Percentiles rank a stretch among this genome's conserved stretches.
Conservation (phyloP, 441 rosid genomes). For the Rhodomyrtus psidioides region DNA sequence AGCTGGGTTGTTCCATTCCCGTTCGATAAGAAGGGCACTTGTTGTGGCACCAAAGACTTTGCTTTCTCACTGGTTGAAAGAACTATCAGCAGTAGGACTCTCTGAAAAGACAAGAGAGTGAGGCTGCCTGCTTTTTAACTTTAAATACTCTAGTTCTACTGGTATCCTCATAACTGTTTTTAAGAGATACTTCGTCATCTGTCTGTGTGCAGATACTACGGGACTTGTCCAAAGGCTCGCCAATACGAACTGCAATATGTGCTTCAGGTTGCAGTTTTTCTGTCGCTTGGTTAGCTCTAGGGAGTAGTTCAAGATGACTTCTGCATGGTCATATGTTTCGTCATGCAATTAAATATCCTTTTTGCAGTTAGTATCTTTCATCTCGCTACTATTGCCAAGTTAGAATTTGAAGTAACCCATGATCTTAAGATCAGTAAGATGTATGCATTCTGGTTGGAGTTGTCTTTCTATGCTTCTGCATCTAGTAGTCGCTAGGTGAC, state of each 20-base stretch:
- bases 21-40: constrained; percentile 69
- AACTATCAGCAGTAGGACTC: constrained; percentile 77
- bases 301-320: background rate
- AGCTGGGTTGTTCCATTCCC: constrained; percentile 81
- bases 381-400: background rate
- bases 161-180: background rate
- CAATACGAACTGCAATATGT: constrained; percentile 81
- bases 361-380: background rate
- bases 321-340: background rate
- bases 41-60: constrained; percentile 92
- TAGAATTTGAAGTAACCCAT: background rate
- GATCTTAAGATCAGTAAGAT: background rate
- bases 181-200: background rate
- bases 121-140: constrained; percentile 14
- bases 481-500: background rate
- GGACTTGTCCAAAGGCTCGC: constrained; percentile 61
- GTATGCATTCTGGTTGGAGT: background rate
- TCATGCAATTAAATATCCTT: constrained; percentile 1
- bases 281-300: background rate
- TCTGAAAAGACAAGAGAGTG: constrained; percentile 80
- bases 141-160: background rate
- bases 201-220: constrained; percentile 48
- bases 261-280: constrained; percentile 56
- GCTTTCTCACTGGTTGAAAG: constrained; percentile 95
- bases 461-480: background rate